A percentile compares a stretch with the other conserved stretches of the same genome.
These are phyloP conservation scores for Leucocoprinus birnbaumii DNA, from an alignment of 768 basidiomycete genomes.

Conservation along the genomic window DNA sequence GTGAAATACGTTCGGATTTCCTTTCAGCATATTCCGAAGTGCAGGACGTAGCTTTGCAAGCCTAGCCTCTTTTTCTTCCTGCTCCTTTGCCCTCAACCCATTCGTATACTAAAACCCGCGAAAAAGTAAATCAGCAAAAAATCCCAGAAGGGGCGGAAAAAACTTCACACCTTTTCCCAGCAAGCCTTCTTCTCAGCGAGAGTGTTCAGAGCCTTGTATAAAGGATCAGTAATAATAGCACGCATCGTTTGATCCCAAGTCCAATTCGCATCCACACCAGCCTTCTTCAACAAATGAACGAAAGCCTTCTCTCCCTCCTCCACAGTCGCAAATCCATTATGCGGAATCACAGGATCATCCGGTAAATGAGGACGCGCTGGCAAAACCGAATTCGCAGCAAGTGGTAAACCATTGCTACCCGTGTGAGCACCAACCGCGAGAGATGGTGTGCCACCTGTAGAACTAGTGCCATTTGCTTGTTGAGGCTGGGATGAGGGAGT, in stretches of 20 bases:
- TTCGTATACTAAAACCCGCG: constrained; percentile 62
- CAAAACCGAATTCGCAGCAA: constrained; percentile 54
- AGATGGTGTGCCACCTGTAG: constrained; percentile 4
- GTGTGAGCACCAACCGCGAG: constrained; percentile 51
- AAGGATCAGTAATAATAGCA: constrained; percentile 95
- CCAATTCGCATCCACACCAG: constrained; percentile 89
- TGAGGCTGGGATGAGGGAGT: constrained; percentile 47
- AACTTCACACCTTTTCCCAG: constrained; percentile 79
- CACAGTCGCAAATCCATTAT: constrained; percentile 81
- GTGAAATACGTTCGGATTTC: constrained; percentile 85
- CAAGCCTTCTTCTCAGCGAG: constrained; percentile 92
- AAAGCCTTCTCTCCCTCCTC: constrained; percentile 97
- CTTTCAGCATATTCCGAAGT: constrained; percentile 80
- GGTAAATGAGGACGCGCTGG: constrained; percentile 79
- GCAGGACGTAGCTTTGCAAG: constrained; percentile 86
- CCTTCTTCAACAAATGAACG: constrained; percentile 82
- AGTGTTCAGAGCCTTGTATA: constrained; percentile 92
- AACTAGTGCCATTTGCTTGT: constrained; percentile 45
- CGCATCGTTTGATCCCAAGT: constrained; percentile 99
- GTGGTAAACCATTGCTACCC: constrained; percentile 43
- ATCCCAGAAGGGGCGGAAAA: neutral
- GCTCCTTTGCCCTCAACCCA: constrained; percentile 74
- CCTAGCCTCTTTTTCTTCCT: constrained; percentile 81
- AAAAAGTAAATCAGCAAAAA: constrained; percentile 9
- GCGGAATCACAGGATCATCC: constrained; percentile 85